Conservation (phyloP, 2,329 filamentous ascomycete genomes). For the Scolecobasidium constrictum region DNA sequence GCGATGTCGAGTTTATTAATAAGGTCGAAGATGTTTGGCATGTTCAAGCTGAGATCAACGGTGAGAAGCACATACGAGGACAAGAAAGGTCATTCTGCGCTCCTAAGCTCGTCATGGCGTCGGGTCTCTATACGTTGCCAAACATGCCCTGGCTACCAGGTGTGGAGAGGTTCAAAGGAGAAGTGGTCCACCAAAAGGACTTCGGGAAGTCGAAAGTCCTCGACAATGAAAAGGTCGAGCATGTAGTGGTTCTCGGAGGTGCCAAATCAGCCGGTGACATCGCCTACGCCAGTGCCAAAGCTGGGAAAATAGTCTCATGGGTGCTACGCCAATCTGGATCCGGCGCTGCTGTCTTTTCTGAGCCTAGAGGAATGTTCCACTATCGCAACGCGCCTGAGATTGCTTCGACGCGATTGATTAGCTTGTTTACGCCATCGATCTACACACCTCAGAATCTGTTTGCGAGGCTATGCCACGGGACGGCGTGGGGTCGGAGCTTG, state of each 20-base stretch:
- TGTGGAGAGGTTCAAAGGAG: conserved; percentile 17
- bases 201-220: conserved; percentile 21
- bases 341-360: conserved; percentile 19
- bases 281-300: conserved; percentile 24
- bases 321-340: conserved; percentile 21
- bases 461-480: background rate
- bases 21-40: background rate
- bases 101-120: conserved; percentile 16
- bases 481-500: background rate
- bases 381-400: background rate
- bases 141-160: conserved; percentile 19
- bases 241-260: conserved; percentile 23
- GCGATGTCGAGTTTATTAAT: background rate
- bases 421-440: background rate
- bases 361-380: background rate
- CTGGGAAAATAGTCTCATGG: conserved; percentile 23
- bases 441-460: background rate
- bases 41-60: background rate
- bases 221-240: conserved; percentile 12
- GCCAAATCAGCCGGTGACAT: conserved; percentile 29
- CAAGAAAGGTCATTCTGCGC: conserved; percentile 9
- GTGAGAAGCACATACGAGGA: background rate
- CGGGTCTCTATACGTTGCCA: conserved; percentile 16
- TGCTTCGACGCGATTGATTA: background rate
- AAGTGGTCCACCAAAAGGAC: conserved; percentile 22